Conservation (phyloP, 768 basidiomycete genomes). For the Rhizopogon vesiculosus region DNA sequence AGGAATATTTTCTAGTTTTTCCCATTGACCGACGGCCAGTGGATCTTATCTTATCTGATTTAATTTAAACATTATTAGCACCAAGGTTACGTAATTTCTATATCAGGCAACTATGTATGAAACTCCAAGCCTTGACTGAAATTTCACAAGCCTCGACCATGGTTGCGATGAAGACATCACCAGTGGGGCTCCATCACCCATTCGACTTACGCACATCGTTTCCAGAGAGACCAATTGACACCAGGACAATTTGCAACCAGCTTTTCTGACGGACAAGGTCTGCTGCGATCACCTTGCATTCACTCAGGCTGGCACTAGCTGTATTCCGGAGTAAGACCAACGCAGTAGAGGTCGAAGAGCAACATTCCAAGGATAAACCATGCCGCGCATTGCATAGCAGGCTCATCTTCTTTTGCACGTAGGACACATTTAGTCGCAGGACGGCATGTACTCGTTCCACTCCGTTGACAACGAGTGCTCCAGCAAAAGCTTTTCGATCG, state of each 20-base stretch:
- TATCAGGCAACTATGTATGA: neutral
- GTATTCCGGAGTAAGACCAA: neutral
- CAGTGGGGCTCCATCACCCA: neutral
- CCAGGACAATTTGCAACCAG: neutral
- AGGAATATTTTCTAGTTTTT: too few species aligned
- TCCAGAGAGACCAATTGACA: slow-evolving; percentile 3
- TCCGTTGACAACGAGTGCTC: slow-evolving; percentile 5
- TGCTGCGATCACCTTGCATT: neutral
- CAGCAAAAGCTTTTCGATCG: slow-evolving; percentile 3
- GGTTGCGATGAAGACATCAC: slow-evolving; percentile 1
- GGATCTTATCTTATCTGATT: too few species aligned
- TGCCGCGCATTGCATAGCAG: neutral
- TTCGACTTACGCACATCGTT: neutral
- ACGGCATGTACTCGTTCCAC: neutral
- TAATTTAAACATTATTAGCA: too few species aligned
- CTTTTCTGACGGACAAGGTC: neutral
- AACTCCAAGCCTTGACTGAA: neutral
- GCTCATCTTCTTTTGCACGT: neutral
- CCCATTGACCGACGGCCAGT: too few species aligned
- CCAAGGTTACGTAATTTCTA: neutral
- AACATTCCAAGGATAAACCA: neutral
- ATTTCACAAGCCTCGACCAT: neutral
- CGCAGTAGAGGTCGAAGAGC: neutral
- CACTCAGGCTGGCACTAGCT: too few species aligned
- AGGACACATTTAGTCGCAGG: neutral